Evolutionary conservation across 140 eudicot genomes (phyloP).

Genomic region (Cichorium intybus): DNA sequence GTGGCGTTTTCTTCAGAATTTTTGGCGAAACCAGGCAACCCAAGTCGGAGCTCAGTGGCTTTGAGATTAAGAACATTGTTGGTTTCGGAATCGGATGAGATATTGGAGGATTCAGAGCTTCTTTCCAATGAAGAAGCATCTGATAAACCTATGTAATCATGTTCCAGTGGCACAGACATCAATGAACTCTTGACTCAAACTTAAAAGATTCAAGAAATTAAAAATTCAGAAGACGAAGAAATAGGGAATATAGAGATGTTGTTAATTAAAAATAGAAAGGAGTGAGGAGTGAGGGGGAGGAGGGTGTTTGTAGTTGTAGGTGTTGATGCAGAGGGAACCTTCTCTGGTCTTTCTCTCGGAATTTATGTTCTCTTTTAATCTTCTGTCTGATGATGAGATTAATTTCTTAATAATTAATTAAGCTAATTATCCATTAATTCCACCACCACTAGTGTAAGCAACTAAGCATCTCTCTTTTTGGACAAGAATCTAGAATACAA

Average conservation of each 20-base stretch:
- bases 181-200: conserved; percentile 10
- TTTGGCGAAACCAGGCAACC: conserved; percentile 82
- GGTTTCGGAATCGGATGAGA: conserved; percentile 29
- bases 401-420: neutral
- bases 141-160: conserved; percentile 77
- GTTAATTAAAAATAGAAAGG: neutral
- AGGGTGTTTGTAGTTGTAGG: conserved; percentile 11
- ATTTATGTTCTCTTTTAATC: conserved; percentile 18
- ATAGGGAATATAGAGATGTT: neutral
- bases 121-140: conserved; percentile 51
- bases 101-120: conserved; percentile 41
- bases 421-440: conserved; percentile 15
- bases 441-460: conserved; percentile 17
- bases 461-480: conserved; percentile 23
- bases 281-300: neutral
- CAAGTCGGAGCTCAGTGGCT: conserved; percentile 89
- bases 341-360: conserved; percentile 36
- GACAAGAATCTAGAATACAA: conserved; percentile 4
- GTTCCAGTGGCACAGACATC: conserved; percentile 80
- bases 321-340: conserved; percentile 41
- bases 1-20: conserved; percentile 32
- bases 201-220: conserved; percentile 6
- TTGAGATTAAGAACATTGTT: conserved; percentile 48
- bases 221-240: conserved; percentile 9
- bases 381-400: conserved; percentile 23